phyloP scores from a whole-genome alignment of 106 monocot genomes.

The Narthecium ossifragum region DNA sequence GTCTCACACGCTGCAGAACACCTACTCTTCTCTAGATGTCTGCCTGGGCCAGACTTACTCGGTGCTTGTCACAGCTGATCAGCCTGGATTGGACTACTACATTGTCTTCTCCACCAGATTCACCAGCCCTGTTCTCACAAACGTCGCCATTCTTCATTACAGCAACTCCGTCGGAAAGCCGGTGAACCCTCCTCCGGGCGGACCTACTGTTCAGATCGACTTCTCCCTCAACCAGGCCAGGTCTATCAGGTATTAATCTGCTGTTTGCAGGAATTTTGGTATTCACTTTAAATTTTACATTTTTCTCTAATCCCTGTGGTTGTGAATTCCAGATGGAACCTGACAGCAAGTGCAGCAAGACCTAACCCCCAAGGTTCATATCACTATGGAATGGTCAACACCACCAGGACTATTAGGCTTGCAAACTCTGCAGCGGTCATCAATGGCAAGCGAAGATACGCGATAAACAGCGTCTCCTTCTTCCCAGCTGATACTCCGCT shows the following conservation, averaged over 20 bases:
- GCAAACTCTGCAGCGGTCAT: constrained; percentile 50
- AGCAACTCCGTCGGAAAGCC: constrained; percentile 22
- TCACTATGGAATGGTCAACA: constrained; percentile 65
- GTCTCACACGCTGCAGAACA: constrained; percentile 40
- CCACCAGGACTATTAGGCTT: constrained; percentile 53
- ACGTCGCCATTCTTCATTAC: constrained; percentile 35
- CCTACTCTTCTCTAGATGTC: constrained; percentile 37
- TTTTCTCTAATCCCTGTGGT: background rate
- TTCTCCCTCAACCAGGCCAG: constrained; percentile 40
- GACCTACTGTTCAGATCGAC: constrained; percentile 39
- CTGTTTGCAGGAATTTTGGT: background rate
- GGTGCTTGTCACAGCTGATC: constrained; percentile 43
- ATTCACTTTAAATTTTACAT: background rate
- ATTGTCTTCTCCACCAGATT: constrained; percentile 40
- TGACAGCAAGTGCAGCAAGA: constrained; percentile 65
- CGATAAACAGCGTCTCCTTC: constrained; percentile 62
- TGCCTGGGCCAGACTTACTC: constrained; percentile 41
- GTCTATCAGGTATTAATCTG: constrained; percentile 23
- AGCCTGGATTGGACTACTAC: constrained; percentile 30
- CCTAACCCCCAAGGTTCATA: constrained; percentile 79
- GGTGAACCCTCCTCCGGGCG: constrained; percentile 23
- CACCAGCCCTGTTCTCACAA: constrained; percentile 29
- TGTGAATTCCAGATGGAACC: constrained; percentile 45
- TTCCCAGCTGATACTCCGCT: constrained; percentile 52
- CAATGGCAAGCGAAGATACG: constrained; percentile 69